Conservation (phyloP, 441 rosid genomes). For the Adansonia grandidieri region DNA sequence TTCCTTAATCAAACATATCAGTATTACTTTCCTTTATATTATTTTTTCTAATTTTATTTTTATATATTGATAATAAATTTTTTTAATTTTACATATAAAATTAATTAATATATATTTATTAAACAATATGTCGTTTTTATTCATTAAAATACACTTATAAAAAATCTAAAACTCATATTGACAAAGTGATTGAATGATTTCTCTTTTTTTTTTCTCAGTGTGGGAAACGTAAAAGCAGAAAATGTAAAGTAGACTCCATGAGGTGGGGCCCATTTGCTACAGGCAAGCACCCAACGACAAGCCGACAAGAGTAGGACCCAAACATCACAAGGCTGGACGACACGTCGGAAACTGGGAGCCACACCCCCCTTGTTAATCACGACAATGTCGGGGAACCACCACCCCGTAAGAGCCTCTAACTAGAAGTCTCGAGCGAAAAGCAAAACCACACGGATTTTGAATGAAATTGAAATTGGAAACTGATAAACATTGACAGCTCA, state of each 20-base stretch:
- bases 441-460: slow-evolving; percentile 19
- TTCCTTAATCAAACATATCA: too few species aligned
- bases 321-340: slow-evolving; percentile 24
- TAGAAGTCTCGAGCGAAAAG: neutral
- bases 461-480: neutral
- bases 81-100: too few species aligned
- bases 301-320: slow-evolving; percentile 49
- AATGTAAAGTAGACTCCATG: neutral
- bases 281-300: slow-evolving; percentile 46
- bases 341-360: slow-evolving; percentile 31
- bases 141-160: too few species aligned
- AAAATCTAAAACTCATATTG: too few species aligned
- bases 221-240: neutral
- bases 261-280: neutral
- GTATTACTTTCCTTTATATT: too few species aligned
- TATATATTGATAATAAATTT: too few species aligned
- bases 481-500: slow-evolving; percentile 18
- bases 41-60: too few species aligned
- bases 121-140: too few species aligned
- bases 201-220: neutral
- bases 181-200: too few species aligned
- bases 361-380: neutral
- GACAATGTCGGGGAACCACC: neutral
- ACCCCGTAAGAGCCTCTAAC: neutral
- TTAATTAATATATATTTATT: too few species aligned